Evolutionary conservation across 768 basidiomycete species (phyloP), one percentile per base, ranked within the genome.

Genomic region (Hortiboletus flavorubellus): DNA sequence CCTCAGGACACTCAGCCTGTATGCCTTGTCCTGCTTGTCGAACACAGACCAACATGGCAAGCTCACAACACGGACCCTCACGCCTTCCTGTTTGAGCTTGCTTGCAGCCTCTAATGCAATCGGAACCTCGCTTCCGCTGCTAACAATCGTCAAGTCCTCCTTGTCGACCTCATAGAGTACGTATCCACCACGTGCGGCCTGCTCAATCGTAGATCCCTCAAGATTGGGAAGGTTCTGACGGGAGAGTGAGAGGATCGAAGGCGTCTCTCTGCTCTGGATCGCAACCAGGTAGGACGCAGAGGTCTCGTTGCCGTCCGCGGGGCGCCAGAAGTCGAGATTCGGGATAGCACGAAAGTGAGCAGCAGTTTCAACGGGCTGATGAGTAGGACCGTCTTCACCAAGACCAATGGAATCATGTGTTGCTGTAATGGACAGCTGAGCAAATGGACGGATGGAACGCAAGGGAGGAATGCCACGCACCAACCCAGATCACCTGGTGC

Each of bases 281-380:
- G 93, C 89, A 54, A 87, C 83, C 56, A 83, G 71, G 78, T 97
- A 97, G 16, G 94, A 82, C 21, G 94, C 94, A 21, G 91, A 93
- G n/a, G 92, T 94, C 78, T 98, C 95, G 71, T 97, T 96, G 34
- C 95, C 94, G 69, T 97, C 93, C 29, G 93, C 92, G 6, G 91
- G 91, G 56, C 91, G 87, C 88, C 89, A 90, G 80, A 97, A 92
- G 59, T 90, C 89, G 49, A 91, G 75, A 77, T 98, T 96, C 64
- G 95, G 95, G 43, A 85, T 84, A 12, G 95, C 89, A 61, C 95
- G 90, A 71, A 97, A 78, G 72, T 87, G 89, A 42, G 83, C 85
- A 56, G 82, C 89, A 31, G 91, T 93, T 76, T 97, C 94, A 47
- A 97, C 79, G 50, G 95, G 95, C 72, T 97, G 94, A 72, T 98